These are phyloP conservation scores for Pleodorina starrii DNA, from an alignment of 139 green algal genomes.

Conservation along the genomic window DNA sequence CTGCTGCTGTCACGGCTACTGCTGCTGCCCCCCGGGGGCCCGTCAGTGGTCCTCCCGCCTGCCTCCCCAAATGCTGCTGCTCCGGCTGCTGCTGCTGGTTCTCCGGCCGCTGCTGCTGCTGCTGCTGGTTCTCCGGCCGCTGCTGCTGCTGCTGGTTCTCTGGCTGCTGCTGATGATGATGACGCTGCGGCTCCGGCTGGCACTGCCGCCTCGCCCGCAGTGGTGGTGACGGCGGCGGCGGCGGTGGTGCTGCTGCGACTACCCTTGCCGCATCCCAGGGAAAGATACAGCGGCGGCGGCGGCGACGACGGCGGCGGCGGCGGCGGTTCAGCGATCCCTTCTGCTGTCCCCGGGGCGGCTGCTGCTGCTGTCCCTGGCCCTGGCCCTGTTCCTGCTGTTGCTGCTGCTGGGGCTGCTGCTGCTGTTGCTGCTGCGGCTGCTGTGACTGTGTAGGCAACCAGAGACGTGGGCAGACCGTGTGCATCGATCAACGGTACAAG, in stretches of 20 bases:
- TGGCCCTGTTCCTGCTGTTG: neutral
- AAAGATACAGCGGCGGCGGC: neutral
- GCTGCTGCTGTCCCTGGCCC: too few species aligned
- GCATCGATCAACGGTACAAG: slow-evolving; percentile 20
- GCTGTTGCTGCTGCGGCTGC: neutral
- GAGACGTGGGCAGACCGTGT: slow-evolving; percentile 10
- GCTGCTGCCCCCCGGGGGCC: neutral
- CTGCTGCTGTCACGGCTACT: neutral
- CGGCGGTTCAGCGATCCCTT: neutral
- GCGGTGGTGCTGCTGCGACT: neutral
- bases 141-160: neutral
- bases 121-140: neutral
- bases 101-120: neutral
- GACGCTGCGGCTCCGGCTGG: too few species aligned
- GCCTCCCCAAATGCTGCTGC: too few species aligned
- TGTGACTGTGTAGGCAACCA: neutral
- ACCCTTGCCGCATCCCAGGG: neutral
- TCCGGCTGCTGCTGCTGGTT: too few species aligned
- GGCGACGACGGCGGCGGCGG: too few species aligned
- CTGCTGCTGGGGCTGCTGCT: neutral
- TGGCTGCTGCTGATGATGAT: neutral
- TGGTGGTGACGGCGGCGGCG: neutral
- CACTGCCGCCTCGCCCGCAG: too few species aligned
- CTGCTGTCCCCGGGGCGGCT: neutral
- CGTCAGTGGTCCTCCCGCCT: neutral